Evolutionary conservation across 192 early-diverging fungal species (phyloP).

Genomic region (Globomyces pollinis-pini): DNA sequence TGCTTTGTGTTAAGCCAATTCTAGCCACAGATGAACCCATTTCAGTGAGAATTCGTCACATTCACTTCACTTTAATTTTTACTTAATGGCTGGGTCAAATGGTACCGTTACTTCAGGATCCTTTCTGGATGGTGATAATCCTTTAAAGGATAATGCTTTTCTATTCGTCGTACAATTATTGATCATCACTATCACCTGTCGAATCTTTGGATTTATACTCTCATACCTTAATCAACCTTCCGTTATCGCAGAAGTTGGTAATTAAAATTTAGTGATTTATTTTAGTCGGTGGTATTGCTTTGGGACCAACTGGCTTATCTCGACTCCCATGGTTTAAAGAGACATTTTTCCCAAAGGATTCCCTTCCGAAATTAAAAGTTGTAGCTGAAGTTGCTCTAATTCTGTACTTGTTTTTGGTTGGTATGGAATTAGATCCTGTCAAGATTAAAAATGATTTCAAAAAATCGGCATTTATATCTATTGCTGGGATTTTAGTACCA

Average conservation of each 20-base stretch:
- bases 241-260: conserved; percentile 93
- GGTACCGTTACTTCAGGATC: not conserved
- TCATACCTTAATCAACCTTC: conserved; percentile 64
- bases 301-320: conserved; percentile 81
- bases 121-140: conserved; percentile 20
- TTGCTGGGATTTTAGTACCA: conserved; percentile 74
- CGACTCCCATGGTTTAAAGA: conserved; percentile 57
- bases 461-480: conserved; percentile 50
- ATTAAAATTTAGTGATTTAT: conserved; percentile 1
- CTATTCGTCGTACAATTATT: conserved; percentile 75
- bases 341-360: conserved; percentile 65
- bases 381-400: conserved; percentile 84
- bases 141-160: conserved; percentile 46
- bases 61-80: no score
- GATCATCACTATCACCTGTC: conserved; percentile 53
- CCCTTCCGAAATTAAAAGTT: conserved; percentile 63
- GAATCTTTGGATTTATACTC: conserved; percentile 58
- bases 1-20: no score
- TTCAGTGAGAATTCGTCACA: no score
- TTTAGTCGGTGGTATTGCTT: conserved; percentile 75
- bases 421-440: conserved; percentile 46
- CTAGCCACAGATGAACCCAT: no score
- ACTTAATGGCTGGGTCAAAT: not conserved
- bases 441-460: conserved; percentile 16
- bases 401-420: conserved; percentile 82